Evolutionary conservation across 371 early-diverging fungal species (phyloP).

Genomic region (Lichtheimia corymbifera): DNA sequence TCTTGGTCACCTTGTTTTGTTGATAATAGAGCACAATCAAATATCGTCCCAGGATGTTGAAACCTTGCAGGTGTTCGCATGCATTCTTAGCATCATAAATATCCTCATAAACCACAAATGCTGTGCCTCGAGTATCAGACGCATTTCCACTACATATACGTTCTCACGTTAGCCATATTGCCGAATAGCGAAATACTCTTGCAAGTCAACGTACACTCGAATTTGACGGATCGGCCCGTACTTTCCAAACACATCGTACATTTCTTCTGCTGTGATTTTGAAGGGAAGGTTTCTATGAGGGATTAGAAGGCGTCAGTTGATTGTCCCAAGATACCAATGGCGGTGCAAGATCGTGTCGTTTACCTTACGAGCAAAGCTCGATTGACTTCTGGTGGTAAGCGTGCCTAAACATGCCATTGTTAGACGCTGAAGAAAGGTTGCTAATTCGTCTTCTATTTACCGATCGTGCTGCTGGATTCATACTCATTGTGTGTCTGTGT

Average conservation of each 20-base stretch:
- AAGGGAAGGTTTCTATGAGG: constrained; percentile 83
- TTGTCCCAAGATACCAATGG: background rate
- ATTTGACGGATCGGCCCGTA: constrained; percentile 97
- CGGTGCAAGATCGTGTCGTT: background rate
- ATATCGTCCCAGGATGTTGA: constrained; percentile 94
- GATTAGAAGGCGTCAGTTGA: background rate
- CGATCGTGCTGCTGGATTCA: constrained; percentile 4
- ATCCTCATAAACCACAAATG: constrained; percentile 96
- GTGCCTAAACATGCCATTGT: constrained; percentile 48
- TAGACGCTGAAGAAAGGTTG: background rate
- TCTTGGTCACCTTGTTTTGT: constrained; percentile 78
- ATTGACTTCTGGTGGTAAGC: constrained; percentile 93
- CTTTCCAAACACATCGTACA: constrained; percentile 97
- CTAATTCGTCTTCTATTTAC: background rate
- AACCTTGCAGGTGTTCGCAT: constrained; percentile 92
- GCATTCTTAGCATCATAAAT: constrained; percentile 97
- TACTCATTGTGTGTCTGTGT: constrained; percentile 1
- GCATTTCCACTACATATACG: constrained; percentile 71
- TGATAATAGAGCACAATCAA: constrained; percentile 94
- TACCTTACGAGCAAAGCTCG: constrained; percentile 87
- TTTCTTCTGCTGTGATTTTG: constrained; percentile 92
- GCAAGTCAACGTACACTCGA: constrained; percentile 59
- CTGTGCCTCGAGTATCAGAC: constrained; percentile 89
- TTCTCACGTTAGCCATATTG: background rate
- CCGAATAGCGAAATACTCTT: too few relatives aligned